phyloP scores from a whole-genome alignment of 1,284 basidiomycete genomes.

The Cryptococcus sp. region DNA sequence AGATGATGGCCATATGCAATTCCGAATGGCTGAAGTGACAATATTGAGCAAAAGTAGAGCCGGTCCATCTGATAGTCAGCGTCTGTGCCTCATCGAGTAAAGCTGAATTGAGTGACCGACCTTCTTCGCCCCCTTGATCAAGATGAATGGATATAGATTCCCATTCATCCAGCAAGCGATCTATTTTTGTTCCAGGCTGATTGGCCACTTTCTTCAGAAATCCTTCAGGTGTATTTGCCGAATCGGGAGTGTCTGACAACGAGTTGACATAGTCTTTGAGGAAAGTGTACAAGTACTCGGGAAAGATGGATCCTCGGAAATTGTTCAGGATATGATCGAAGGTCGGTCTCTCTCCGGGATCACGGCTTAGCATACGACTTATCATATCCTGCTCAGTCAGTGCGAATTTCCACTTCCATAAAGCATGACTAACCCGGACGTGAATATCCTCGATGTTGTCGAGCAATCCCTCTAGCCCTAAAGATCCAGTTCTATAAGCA shows the following conservation, averaged over 20 bases:
- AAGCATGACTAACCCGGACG: slow-evolving; percentile 61
- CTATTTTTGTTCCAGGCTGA: slow-evolving; percentile 33
- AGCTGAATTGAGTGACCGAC: slow-evolving; percentile 16
- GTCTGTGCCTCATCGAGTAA: background rate
- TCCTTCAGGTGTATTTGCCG: slow-evolving; percentile 1
- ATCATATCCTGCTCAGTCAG: slow-evolving; percentile 63
- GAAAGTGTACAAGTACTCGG: slow-evolving; percentile 90
- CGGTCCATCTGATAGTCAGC: slow-evolving; percentile 59
- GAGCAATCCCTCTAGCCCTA: slow-evolving; percentile 70
- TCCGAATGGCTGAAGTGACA: slow-evolving; percentile 84
- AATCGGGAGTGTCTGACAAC: slow-evolving; percentile 58
- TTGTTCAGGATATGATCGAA: slow-evolving; percentile 78
- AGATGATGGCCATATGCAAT: slow-evolving; percentile 79
- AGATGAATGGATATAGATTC: slow-evolving; percentile 40
- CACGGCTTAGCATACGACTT: slow-evolving; percentile 81
- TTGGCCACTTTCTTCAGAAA: slow-evolving; percentile 27
- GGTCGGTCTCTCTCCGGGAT: slow-evolving; percentile 69
- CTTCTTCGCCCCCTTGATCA: slow-evolving; percentile 21
- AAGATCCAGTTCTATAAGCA: slow-evolving; percentile 85
- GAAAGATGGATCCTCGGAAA: slow-evolving; percentile 76
- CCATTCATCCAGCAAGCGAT: slow-evolving; percentile 43
- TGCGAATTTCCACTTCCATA: background rate
- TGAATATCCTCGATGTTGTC: slow-evolving; percentile 71
- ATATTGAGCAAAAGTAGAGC: slow-evolving; percentile 76
- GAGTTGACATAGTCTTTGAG: slow-evolving; percentile 83